A percentile compares a stretch with the other conserved stretches of the same genome.
These are phyloP conservation scores for Aspergillus ostianus DNA, from an alignment of 495 filamentous ascomycete genomes.

Conservation along the genomic window DNA sequence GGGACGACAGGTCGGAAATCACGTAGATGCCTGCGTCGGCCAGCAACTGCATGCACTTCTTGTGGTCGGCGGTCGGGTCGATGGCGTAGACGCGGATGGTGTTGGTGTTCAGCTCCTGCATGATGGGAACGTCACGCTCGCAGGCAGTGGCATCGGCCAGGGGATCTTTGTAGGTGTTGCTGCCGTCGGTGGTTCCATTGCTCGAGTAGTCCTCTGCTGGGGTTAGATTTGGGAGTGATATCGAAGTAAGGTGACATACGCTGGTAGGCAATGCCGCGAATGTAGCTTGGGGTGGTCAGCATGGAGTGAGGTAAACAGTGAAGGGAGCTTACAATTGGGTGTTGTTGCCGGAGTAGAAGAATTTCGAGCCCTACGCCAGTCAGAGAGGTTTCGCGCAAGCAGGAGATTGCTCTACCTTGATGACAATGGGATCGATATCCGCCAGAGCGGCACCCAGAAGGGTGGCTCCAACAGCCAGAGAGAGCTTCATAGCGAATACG, in stretches of 20 bases:
- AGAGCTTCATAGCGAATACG: slow-evolving; percentile 38
- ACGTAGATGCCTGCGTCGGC: slow-evolving; percentile 90
- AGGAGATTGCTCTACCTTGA: slow-evolving; percentile 52
- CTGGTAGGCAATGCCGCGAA: slow-evolving; percentile 90
- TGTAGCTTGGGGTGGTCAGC: slow-evolving; percentile 49
- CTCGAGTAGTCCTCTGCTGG: slow-evolving; percentile 43
- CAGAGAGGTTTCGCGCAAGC: background rate
- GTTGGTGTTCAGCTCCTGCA: slow-evolving; percentile 78
- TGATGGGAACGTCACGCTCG: slow-evolving; percentile 77
- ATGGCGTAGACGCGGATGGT: slow-evolving; percentile 92
- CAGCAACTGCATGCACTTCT: slow-evolving; percentile 79
- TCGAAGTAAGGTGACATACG: slow-evolving; percentile 35
- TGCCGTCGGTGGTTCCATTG: slow-evolving; percentile 37
- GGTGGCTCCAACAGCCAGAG: slow-evolving; percentile 43
- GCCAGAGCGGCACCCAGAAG: slow-evolving; percentile 55
- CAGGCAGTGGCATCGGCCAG: slow-evolving; percentile 68
- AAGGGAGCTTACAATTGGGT: slow-evolving; percentile 68
- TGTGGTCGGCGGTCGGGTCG: slow-evolving; percentile 75
- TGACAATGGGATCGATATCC: slow-evolving; percentile 64
- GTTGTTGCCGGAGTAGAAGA: slow-evolving; percentile 74
- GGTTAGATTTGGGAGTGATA: slow-evolving; percentile 17
- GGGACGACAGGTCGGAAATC: slow-evolving; percentile 82
- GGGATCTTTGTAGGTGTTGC: slow-evolving; percentile 58
- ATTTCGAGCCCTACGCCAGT: slow-evolving; percentile 60
- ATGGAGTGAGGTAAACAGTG: background rate